phyloP scores from a whole-genome alignment of 768 basidiomycete genomes.

The Neoboletus subvelutipes region DNA sequence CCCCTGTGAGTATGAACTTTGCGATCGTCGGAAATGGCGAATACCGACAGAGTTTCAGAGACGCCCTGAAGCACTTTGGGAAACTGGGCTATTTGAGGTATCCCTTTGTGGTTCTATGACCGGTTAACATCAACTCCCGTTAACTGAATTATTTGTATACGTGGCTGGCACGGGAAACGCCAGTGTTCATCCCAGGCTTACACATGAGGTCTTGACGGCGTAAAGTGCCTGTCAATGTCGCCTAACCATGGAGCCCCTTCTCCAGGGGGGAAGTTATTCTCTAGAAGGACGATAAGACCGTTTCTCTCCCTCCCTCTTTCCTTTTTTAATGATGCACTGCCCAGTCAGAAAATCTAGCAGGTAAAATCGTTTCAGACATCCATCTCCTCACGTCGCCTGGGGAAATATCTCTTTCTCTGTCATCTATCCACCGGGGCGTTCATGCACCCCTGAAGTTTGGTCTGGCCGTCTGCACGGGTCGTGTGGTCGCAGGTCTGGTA shows the following conservation, averaged over 20 bases:
- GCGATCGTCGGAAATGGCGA: background rate
- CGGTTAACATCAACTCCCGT: background rate
- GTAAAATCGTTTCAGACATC: background rate
- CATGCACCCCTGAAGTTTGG: background rate
- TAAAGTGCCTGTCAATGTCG: background rate
- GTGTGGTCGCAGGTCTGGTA: background rate
- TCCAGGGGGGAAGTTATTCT: background rate
- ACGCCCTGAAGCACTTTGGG: background rate
- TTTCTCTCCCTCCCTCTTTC: too few relatives aligned
- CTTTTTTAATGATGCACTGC: background rate
- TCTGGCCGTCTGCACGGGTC: constrained; percentile 5
- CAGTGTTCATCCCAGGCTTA: background rate
- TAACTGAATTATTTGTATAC: too few relatives aligned
- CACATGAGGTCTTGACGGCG: background rate
- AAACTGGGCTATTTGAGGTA: background rate
- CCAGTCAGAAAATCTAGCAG: background rate
- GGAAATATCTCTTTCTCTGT: background rate
- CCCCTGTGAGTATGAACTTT: background rate
- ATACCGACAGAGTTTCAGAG: background rate
- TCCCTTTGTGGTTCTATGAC: constrained; percentile 1
- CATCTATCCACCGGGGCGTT: background rate
- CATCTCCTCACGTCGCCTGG: background rate
- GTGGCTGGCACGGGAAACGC: background rate
- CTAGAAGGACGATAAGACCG: background rate
- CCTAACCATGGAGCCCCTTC: background rate